Evolutionary conservation across 768 basidiomycete species (phyloP).

Genomic region (Tremella mesenterica): DNA sequence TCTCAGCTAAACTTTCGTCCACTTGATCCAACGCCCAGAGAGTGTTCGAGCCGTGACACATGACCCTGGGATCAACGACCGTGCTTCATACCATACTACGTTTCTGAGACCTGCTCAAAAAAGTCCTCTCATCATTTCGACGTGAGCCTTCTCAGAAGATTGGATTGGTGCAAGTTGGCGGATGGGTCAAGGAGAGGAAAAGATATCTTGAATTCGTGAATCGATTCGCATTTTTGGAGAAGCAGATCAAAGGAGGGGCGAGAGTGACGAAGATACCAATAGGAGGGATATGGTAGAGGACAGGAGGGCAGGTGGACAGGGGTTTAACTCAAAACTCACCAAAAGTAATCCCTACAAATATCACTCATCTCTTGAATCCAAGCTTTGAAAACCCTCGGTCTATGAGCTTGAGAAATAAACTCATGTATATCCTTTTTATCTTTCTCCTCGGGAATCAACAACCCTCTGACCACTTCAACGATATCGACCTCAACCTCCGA

Average conservation of each 20-base stretch:
- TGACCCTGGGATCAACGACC: conserved; percentile 38
- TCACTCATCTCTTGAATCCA: conserved; percentile 79
- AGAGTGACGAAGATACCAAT: too few relatives aligned
- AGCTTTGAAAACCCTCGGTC: conserved; percentile 61
- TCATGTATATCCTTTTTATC: conserved; percentile 43
- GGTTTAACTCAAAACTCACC: conserved; percentile 30
- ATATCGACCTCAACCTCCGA: conserved; percentile 15
- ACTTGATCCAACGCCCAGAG: conserved; percentile 80
- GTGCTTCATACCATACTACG: too few relatives aligned
- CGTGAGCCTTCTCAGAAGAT: too few relatives aligned
- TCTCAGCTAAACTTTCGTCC: conserved; percentile 75
- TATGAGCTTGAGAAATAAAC: conserved; percentile 44
- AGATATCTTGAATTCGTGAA: too few relatives aligned
- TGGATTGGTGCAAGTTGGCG: too few relatives aligned
- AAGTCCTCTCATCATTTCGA: too few relatives aligned
- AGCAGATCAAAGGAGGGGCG: too few relatives aligned
- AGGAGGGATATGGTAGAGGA: too few relatives aligned
- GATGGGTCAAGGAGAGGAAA: too few relatives aligned
- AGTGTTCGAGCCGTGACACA: conserved; percentile 88
- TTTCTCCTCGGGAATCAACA: conserved; percentile 30
- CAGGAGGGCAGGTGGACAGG: not conserved
- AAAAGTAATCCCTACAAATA: conserved; percentile 66
- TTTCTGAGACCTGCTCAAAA: too few relatives aligned
- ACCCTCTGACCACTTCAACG: conserved; percentile 11
- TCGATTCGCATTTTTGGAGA: too few relatives aligned